Evolutionary conservation across 441 rosid species (phyloP).

Genomic region (Populus tomentosa): DNA sequence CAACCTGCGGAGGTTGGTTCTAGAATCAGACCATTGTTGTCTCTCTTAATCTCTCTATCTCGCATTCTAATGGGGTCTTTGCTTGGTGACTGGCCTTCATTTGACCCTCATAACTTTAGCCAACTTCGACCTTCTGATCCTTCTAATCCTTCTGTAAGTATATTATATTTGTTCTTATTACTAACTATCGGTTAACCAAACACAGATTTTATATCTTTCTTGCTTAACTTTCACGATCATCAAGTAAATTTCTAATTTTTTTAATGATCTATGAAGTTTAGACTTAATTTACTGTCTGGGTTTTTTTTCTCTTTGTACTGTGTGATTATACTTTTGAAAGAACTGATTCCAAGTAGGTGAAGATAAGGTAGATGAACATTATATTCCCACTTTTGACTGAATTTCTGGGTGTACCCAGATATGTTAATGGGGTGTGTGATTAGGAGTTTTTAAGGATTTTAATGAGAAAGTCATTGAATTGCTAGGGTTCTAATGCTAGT

Average conservation of each 20-base stretch:
- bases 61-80: conserved; percentile 57
- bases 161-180: background rate
- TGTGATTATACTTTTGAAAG: background rate
- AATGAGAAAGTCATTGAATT: background rate
- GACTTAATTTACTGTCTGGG: background rate
- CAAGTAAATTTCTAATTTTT: conserved; percentile 1
- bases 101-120: conserved; percentile 82
- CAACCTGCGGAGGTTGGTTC: background rate
- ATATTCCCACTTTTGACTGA: background rate
- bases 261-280: conserved; percentile 2
- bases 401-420: conserved; percentile 19
- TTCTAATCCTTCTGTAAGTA: conserved; percentile 68
- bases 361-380: background rate
- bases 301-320: background rate
- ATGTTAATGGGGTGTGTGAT: background rate
- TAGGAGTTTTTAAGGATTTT: background rate
- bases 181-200: background rate
- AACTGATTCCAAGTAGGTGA: background rate
- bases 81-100: conserved; percentile 73
- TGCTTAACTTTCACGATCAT: background rate
- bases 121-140: conserved; percentile 87
- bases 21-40: background rate
- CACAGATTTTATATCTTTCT: background rate
- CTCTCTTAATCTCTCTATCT: conserved; percentile 13
- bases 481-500: background rate